A percentile compares a stretch with the other conserved stretches of the same genome.
phyloP scores from a whole-genome alignment of 148 eudicot species.

The Camellia granthamiana region DNA sequence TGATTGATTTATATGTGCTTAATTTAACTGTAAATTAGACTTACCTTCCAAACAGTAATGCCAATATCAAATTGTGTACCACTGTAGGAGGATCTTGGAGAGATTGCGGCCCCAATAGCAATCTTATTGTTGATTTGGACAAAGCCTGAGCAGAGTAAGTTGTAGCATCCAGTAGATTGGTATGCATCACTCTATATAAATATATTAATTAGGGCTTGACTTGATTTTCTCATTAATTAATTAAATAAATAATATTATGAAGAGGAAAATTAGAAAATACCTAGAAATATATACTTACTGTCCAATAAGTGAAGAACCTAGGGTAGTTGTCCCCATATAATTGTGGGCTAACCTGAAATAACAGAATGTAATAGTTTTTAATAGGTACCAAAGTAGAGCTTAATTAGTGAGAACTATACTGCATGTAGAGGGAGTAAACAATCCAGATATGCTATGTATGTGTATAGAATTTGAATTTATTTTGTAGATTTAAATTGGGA shows the following conservation, averaged over 20 bases:
- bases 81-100: conserved; percentile 68
- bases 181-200: conserved; percentile 81
- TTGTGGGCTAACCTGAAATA: conserved; percentile 80
- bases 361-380: not conserved
- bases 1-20: too few species aligned
- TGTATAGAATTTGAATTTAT: too few species aligned
- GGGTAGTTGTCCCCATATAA: conserved; percentile 86
- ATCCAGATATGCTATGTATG: too few species aligned
- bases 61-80: conserved; percentile 86
- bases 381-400: not conserved
- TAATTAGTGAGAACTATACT: not conserved
- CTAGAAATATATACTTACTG: conserved; percentile 42
- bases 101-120: conserved; percentile 97
- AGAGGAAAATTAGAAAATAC: not conserved
- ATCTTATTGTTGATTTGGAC: conserved; percentile 81
- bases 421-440: too few species aligned
- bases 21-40: not conserved
- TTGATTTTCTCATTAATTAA: not conserved
- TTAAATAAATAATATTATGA: not conserved
- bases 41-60: conserved; percentile 92
- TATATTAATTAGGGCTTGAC: not conserved
- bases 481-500: too few species aligned
- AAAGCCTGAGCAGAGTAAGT: conserved; percentile 91
- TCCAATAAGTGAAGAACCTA: conserved; percentile 97
- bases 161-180: conserved; percentile 99